Conservation (phyloP, 257 asterid genomes). For the Echites panduratus region DNA sequence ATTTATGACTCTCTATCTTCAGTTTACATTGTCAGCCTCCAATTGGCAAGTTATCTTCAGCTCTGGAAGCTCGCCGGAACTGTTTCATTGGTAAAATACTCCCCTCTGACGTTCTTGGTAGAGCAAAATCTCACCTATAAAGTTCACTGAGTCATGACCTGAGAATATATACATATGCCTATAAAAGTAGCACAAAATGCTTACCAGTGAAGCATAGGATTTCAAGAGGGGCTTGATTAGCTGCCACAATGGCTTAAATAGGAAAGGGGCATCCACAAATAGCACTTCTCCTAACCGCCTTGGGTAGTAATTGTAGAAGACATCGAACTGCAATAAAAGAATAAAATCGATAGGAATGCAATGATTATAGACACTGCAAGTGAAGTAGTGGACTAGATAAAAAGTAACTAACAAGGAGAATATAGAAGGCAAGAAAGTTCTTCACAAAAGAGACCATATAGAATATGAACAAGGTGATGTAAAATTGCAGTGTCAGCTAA, state of each 20-base stretch:
- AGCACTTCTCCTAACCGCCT: conserved; percentile 69
- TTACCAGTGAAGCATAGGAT: conserved; percentile 86
- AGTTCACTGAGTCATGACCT: background rate
- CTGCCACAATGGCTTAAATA: conserved; percentile 91
- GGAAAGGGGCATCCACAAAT: conserved; percentile 84
- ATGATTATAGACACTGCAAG: background rate
- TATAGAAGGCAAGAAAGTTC: background rate
- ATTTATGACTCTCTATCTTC: background rate
- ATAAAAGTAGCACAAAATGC: conserved; percentile 21
- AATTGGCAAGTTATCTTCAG: conserved; percentile 18
- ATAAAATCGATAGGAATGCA: background rate
- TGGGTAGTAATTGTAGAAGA: conserved; percentile 83
- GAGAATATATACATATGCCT: background rate
- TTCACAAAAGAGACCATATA: background rate
- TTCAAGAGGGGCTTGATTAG: conserved; percentile 66
- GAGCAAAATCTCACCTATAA: conserved; percentile 79
- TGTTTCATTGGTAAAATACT: conserved; percentile 52
- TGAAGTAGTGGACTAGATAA: background rate
- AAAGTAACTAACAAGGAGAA: background rate
- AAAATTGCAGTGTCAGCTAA: background rate
- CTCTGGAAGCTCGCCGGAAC: conserved; percentile 51
- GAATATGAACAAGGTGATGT: background rate
- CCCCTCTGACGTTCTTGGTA: conserved; percentile 41
- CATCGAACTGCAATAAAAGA: conserved; percentile 60
- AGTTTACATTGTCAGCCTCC: background rate